Evolutionary conservation across 192 early-diverging fungal genomes (phyloP), one percentile per base, ranked within the genome.

Genomic region (Coemansia sp.): DNA sequence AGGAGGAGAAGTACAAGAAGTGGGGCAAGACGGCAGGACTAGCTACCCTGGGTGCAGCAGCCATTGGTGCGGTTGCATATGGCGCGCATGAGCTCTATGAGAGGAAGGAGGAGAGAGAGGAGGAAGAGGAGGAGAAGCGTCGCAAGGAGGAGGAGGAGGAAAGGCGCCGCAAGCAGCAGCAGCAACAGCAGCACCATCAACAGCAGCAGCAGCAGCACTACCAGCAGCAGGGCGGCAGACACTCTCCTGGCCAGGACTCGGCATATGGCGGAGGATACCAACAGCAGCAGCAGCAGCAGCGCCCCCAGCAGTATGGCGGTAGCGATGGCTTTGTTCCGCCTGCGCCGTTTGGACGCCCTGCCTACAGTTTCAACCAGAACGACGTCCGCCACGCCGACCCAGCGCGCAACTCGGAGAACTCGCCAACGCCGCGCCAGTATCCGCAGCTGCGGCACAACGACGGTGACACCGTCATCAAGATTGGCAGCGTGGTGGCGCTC

Each of bases 401-500:
- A 0, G 47, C 52, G 36, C 76, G 76, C 61, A 73, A 55, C 76
- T 78, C 76, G 0, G 71, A 73, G 13, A 70, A 67, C 67, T 78
- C 76, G 67, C 76, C 76, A 5, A 78, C 76, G 8, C 76, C 76
- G 9, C 76, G 61, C 68, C 71, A 78, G 67, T 78, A 78, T 48
- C 76, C 76, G 36, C 63, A 69, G 63, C 70, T 78, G 26, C 64
- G 62, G 47, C 76, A 78, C 21, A 65, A 41, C 58, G 66, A 60
- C 56, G 37, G 19, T 22, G 82, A 84, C 69, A 62, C 61, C 32
- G 39, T 51, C 18, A 61, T 85, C 64, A 78, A 83, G 69, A 72
- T 79, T 42, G 84, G 84, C 52, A 75, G 73, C 45, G 66, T 84
- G 66, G 66, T 88, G 7, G 73, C 85, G 54, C 75, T 88, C 13